Evolutionary conservation across 768 basidiomycete genomes (phyloP).

Genomic region (Roridomyces roridus): DNA sequence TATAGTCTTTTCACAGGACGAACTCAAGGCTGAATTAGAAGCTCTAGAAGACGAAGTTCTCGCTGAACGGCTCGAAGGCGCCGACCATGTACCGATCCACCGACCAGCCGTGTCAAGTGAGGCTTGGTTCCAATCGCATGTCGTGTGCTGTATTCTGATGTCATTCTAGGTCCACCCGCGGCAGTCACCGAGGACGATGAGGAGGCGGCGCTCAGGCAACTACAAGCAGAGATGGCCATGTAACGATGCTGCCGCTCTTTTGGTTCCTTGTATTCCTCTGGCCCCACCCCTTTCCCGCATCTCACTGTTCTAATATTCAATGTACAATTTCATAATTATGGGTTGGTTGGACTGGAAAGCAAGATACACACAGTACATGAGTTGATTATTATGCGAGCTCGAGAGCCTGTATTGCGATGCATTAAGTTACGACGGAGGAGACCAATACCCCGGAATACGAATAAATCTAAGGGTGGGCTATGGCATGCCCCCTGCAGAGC

Average conservation of each 20-base stretch:
- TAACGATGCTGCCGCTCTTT: slow-evolving; percentile 37
- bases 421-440: slow-evolving; percentile 33
- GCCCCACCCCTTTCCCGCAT: slow-evolving; percentile 24
- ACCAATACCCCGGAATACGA: slow-evolving; percentile 32
- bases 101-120: slow-evolving; percentile 67
- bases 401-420: slow-evolving; percentile 31
- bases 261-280: slow-evolving; percentile 22
- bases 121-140: slow-evolving; percentile 25
- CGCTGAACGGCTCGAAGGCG: slow-evolving; percentile 82
- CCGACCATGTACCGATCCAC: slow-evolving; percentile 90
- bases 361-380: slow-evolving; percentile 30
- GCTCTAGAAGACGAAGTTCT: slow-evolving; percentile 90
- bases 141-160: background rate
- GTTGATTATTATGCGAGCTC: slow-evolving; percentile 22
- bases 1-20: slow-evolving; percentile 57
- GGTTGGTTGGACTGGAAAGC: slow-evolving; percentile 18
- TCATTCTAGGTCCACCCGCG: slow-evolving; percentile 36
- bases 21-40: slow-evolving; percentile 78
- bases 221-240: slow-evolving; percentile 91
- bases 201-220: slow-evolving; percentile 83
- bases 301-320: slow-evolving; percentile 25
- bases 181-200: slow-evolving; percentile 84
- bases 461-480: slow-evolving; percentile 36
- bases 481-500: slow-evolving; percentile 48
- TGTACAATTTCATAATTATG: slow-evolving; percentile 37